Evolutionary conservation across 208 protist species (phyloP).

Genomic region (Kentomonas sorsogonicus): DNA sequence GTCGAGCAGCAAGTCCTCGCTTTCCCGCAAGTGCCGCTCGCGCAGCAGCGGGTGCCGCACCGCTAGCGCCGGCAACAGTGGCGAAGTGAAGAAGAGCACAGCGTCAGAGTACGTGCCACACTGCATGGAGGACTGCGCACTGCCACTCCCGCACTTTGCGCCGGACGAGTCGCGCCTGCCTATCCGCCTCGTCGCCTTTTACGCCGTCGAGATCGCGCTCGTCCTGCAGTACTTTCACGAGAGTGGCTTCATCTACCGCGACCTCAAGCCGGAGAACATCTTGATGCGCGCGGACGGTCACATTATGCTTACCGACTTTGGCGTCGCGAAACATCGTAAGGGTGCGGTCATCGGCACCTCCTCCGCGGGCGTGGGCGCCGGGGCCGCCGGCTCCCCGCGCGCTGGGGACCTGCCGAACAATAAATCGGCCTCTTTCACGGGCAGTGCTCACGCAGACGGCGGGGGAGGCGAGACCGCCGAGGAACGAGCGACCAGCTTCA

Average conservation of each 20-base stretch:
- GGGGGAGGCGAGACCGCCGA: conserved; percentile 2
- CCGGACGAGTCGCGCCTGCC: conserved; percentile 51
- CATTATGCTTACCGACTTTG: conserved; percentile 94
- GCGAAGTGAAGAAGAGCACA: background rate
- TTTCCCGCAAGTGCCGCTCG: no score
- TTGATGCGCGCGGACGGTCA: conserved; percentile 87
- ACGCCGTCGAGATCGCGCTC: conserved; percentile 84
- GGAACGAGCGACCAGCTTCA: conserved; percentile 79
- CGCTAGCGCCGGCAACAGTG: background rate
- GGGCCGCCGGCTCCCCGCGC: background rate
- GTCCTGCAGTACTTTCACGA: conserved; percentile 87
- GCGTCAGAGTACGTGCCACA: conserved; percentile 10
- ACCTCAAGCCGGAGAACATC: conserved; percentile 94
- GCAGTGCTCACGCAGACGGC: conserved; percentile 1
- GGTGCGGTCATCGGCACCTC: conserved; percentile 28
- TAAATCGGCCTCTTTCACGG: conserved; percentile 4
- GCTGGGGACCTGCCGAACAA: background rate
- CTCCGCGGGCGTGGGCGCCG: background rate
- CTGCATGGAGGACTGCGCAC: conserved; percentile 22
- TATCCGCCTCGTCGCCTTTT: conserved; percentile 81
- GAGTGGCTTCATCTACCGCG: conserved; percentile 86
- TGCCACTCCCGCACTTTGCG: conserved; percentile 19
- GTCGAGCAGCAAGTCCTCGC: no score
- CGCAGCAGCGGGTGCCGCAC: no score
- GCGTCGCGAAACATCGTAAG: conserved; percentile 88